A percentile compares a stretch with the other conserved stretches of the same genome.
Evolutionary conservation across 345 rosid genomes (phyloP).

Genomic region (Cochlearia excelsa): DNA sequence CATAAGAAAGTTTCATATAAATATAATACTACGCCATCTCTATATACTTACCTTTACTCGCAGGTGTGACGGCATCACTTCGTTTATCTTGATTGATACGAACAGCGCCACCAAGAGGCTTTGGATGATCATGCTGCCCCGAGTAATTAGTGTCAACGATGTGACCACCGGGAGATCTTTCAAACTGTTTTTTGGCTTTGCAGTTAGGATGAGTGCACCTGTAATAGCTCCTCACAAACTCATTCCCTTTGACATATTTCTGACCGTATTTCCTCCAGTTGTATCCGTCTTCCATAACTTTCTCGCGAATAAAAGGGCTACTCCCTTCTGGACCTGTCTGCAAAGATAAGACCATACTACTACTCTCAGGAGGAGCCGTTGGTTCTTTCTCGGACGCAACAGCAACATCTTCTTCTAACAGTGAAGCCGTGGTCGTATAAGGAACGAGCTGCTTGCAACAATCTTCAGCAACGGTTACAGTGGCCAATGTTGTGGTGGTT

Average conservation of each 20-base stretch:
- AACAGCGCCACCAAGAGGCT: conserved; percentile 44
- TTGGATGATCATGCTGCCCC: conserved; percentile 82
- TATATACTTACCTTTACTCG: conserved; percentile 44
- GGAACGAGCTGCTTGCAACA: conserved; percentile 36
- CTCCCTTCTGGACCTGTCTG: conserved; percentile 56
- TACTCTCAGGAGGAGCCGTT: conserved; percentile 39
- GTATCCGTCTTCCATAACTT: conserved; percentile 75
- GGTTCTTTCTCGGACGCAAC: conserved; percentile 32
- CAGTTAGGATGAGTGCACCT: conserved; percentile 79
- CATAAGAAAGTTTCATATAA: conserved; percentile 6
- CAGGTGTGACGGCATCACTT: conserved; percentile 36
- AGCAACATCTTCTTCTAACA: conserved; percentile 41
- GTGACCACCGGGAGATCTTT: conserved; percentile 64
- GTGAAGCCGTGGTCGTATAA: conserved; percentile 16
- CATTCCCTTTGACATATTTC: conserved; percentile 89
- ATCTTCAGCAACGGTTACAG: conserved; percentile 26
- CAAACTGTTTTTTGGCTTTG: conserved; percentile 84
- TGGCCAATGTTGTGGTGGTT: conserved; percentile 19
- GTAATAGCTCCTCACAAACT: conserved; percentile 87
- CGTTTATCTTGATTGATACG: conserved; percentile 52
- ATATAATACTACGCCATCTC: no score
- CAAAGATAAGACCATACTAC: conserved; percentile 26
- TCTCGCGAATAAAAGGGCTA: conserved; percentile 60
- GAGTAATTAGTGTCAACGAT: conserved; percentile 59
- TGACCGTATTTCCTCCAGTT: conserved; percentile 96